phyloP scores from a whole-genome alignment of 495 filamentous ascomycete species.

The Xylaria venustula region DNA sequence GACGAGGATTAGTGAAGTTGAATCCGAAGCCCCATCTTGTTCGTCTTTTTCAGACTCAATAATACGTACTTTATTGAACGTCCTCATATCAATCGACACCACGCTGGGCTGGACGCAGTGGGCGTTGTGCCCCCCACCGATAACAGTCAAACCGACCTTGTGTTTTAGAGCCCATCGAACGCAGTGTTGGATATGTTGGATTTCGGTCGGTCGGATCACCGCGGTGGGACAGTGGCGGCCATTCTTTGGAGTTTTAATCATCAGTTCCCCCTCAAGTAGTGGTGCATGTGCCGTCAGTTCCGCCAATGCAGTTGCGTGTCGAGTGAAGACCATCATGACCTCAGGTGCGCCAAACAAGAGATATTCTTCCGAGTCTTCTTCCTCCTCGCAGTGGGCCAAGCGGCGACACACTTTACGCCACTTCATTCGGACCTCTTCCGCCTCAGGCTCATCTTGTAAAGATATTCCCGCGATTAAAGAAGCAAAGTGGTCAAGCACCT shows the following conservation, averaged over 20 bases:
- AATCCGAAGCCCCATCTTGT: slow-evolving; percentile 16
- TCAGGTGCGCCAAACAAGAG: slow-evolving; percentile 55
- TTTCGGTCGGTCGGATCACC: slow-evolving; percentile 47
- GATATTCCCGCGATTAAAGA: slow-evolving; percentile 52
- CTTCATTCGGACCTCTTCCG: slow-evolving; percentile 37
- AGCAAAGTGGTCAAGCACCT: slow-evolving; percentile 53
- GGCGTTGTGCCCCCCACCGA: slow-evolving; percentile 61
- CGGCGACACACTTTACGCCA: slow-evolving; percentile 55
- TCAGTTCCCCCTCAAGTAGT: slow-evolving; percentile 29
- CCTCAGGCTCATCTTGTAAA: slow-evolving; percentile 35
- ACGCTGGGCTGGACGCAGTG: slow-evolving; percentile 56
- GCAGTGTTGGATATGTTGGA: slow-evolving; percentile 54
- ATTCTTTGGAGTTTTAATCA: slow-evolving; percentile 56
- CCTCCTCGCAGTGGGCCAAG: slow-evolving; percentile 46
- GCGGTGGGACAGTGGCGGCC: slow-evolving; percentile 43
- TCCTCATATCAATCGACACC: slow-evolving; percentile 57
- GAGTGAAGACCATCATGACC: slow-evolving; percentile 54
- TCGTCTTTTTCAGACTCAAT: slow-evolving; percentile 28
- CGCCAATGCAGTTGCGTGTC: slow-evolving; percentile 45
- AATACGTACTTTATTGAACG: slow-evolving; percentile 54
- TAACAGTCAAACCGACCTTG: slow-evolving; percentile 46
- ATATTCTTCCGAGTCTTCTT: slow-evolving; percentile 37
- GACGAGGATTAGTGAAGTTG: slow-evolving; percentile 46
- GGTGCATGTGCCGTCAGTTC: slow-evolving; percentile 52
- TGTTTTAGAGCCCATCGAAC: slow-evolving; percentile 60